phyloP scores from a whole-genome alignment of 2,329 filamentous ascomycete species.

The Sarocladium oryzae region DNA sequence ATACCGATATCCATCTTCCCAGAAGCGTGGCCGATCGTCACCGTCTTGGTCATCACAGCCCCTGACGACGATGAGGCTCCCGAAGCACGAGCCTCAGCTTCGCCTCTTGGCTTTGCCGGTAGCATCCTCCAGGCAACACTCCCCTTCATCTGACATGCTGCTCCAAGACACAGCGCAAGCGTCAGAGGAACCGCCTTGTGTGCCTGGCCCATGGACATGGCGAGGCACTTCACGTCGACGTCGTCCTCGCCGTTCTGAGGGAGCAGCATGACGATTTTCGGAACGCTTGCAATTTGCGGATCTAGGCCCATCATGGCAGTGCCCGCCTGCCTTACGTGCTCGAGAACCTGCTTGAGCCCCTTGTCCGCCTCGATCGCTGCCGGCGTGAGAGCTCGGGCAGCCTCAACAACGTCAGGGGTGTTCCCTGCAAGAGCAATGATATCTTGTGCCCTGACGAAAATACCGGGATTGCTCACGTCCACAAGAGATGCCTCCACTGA shows the following conservation, averaged over 20 bases:
- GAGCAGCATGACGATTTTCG: conserved; percentile 51
- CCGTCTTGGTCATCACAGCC: conserved; percentile 16
- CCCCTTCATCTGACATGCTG: conserved; percentile 6
- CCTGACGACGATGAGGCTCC: background rate
- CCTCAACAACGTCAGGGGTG: conserved; percentile 17
- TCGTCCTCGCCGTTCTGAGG: conserved; percentile 23
- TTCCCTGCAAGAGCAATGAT: conserved; percentile 11
- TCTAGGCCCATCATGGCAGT: conserved; percentile 56
- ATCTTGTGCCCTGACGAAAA: conserved; percentile 53
- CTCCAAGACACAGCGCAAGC: conserved; percentile 44
- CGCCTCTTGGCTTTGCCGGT: conserved; percentile 24
- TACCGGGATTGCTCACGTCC: conserved; percentile 57
- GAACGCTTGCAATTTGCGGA: conserved; percentile 41
- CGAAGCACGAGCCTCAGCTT: background rate
- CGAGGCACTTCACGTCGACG: conserved; percentile 37
- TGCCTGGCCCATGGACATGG: conserved; percentile 48
- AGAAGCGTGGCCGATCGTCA: conserved; percentile 41
- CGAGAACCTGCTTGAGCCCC: conserved; percentile 38
- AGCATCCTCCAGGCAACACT: conserved; percentile 29
- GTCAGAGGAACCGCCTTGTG: conserved; percentile 52
- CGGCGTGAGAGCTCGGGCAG: conserved; percentile 45
- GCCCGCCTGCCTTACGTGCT: conserved; percentile 50
- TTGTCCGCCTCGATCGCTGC: conserved; percentile 42
- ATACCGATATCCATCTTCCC: conserved; percentile 40
- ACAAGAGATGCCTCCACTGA: conserved; percentile 48